Evolutionary conservation across 345 rosid species (phyloP), one percentile per base, ranked within the genome.

Genomic region (Gossypium arboreum): DNA sequence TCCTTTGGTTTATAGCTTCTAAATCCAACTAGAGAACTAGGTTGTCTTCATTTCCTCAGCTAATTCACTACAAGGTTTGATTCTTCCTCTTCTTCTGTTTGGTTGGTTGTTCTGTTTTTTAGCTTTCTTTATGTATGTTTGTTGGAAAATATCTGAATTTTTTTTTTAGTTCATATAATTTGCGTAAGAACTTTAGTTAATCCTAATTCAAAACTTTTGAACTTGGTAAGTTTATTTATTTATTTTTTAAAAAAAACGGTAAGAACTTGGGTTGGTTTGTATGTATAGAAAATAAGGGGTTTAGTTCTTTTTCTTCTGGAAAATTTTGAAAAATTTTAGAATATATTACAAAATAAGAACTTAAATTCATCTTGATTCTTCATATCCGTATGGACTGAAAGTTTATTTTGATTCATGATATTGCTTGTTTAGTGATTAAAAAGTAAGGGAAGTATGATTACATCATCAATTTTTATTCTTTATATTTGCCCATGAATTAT

Each of bases 21-120:
- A 13, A 61, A 47, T 43, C 7, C 54, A 58, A 34, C 41, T 34
- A 34, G 7, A 69, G 51, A 22, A 27, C 75, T 48, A 77, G 79
- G 80, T 71, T 43, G 39, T 55, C 43, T 62, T 75, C 57, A 6
- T 68, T 66, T 66, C 16, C 70, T 51, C n/a, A 22, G 20, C 70
- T 41, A 51, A 50, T 43, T 48, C 52, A 12, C 68, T 15, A 1
- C 51, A 64, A 83, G 80, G 81, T 76, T 45, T 43, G 51, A 20
- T 77, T 16, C 70, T 15, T 57, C 8, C 16, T 43, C 56, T 75
- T 45, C 25, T 15, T 43, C 27, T 24, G 52, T 71, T 64, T 18
- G 44, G 15, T 34, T n/a, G 9, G 1, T 9, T 54, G 9, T 51
- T 34, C 63, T 54, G 6, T 34, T 22, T 50, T 45, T 17, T 16